Conservation (phyloP, 2,329 filamentous ascomycete species). For the Lecanosticta acicola region DNA sequence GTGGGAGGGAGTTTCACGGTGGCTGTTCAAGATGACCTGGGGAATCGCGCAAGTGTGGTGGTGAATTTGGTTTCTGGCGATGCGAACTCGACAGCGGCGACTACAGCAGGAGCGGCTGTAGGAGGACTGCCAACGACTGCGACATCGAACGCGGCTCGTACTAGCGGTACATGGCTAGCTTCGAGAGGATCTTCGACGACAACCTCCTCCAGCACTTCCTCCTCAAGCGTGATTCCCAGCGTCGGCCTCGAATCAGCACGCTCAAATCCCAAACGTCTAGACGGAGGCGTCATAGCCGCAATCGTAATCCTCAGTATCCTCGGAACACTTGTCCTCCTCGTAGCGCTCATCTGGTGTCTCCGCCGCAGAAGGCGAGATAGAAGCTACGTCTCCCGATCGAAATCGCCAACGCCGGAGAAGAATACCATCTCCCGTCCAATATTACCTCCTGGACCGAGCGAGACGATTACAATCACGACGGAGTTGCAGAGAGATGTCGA, state of each 20-base stretch:
- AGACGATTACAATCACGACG: conserved; percentile 19
- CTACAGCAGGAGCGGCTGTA: background rate
- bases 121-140: too few relatives aligned
- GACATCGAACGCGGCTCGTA: too few relatives aligned
- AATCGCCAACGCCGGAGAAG: conserved; percentile 26
- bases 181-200: conserved; percentile 9
- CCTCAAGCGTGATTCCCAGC: conserved; percentile 1
- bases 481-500: conserved; percentile 34
- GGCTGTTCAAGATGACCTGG: conserved; percentile 53
- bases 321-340: conserved; percentile 19
- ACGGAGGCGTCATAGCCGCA: conserved; percentile 29
- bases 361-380: conserved; percentile 17
- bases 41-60: conserved; percentile 54
- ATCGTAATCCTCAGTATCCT: conserved; percentile 32
- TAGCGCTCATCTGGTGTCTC: conserved; percentile 23
- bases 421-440: conserved; percentile 39
- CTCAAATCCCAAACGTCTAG: conserved; percentile 4
- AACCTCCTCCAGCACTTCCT: conserved; percentile 2
- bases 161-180: conserved; percentile 1
- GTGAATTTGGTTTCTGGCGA: conserved; percentile 34
- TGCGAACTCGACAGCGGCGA: conserved; percentile 16
- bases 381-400: conserved; percentile 8
- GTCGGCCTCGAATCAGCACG: conserved; percentile 1
- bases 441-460: conserved; percentile 29
- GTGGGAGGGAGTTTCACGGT: conserved; percentile 59